Evolutionary conservation across 257 asterid species (phyloP).

Genomic region (Nicotiana obtusifolia): DNA sequence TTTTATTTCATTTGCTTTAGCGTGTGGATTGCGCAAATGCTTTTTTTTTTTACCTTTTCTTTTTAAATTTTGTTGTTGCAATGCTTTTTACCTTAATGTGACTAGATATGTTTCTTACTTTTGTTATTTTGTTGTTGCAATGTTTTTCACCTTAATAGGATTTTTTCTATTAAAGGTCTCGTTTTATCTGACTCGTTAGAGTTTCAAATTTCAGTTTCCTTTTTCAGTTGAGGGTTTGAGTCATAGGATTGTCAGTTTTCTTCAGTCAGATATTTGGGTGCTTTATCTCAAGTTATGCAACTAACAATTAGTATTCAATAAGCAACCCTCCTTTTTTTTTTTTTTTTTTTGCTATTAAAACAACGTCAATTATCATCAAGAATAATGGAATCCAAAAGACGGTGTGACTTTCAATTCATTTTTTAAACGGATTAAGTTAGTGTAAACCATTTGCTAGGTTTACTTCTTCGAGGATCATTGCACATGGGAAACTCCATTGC

Average conservation of each 20-base stretch:
- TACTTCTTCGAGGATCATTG: slow-evolving; percentile 20
- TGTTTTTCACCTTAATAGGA: not conserved
- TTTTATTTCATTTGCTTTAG: not conserved
- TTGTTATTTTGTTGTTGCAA: not conserved
- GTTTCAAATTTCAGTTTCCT: not conserved
- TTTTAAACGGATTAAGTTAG: slow-evolving; percentile 8
- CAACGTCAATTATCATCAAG: not conserved
- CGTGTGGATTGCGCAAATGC: not conserved
- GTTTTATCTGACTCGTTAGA: not conserved
- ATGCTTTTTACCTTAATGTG: not conserved
- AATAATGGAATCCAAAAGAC: not conserved
- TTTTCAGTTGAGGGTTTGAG: not conserved
- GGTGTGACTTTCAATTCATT: not conserved
- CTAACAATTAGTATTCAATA: not conserved
- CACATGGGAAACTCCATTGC: slow-evolving; percentile 15
- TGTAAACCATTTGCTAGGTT: not conserved
- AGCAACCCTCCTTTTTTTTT: too few species aligned
- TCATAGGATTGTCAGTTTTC: not conserved
- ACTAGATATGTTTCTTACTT: not conserved
- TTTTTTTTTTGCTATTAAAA: too few species aligned
- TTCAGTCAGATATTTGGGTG: not conserved
- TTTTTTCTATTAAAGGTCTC: not conserved
- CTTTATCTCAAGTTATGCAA: not conserved
- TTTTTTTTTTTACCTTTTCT: not conserved
- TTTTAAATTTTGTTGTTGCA: not conserved